These are phyloP conservation scores for Aspergillus quadrilineatus DNA, from an alignment of 2,329 filamentous ascomycete genomes.

Conservation along the genomic window DNA sequence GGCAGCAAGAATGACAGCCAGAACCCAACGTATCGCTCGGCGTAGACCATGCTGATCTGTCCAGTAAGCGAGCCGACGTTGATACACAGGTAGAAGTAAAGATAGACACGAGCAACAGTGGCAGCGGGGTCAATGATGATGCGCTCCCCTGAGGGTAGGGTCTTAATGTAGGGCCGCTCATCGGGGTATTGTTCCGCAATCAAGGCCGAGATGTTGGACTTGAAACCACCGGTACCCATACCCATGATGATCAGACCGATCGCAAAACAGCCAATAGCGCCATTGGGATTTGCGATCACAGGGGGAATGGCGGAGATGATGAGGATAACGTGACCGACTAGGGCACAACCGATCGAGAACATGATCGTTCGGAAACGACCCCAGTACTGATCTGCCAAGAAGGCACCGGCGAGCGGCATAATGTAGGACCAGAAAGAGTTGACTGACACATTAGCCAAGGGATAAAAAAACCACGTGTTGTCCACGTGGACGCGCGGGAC, in stretches of 20 bases:
- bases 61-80: slow-evolving; percentile 64
- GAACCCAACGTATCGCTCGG: slow-evolving; percentile 74
- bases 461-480: background rate
- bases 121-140: slow-evolving; percentile 69
- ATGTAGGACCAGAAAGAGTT: slow-evolving; percentile 65
- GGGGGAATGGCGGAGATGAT: slow-evolving; percentile 64
- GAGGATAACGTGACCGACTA: slow-evolving; percentile 67
- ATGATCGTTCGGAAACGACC: slow-evolving; percentile 73
- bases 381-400: slow-evolving; percentile 66
- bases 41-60: slow-evolving; percentile 67
- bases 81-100: slow-evolving; percentile 71
- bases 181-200: slow-evolving; percentile 69
- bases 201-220: slow-evolving; percentile 72
- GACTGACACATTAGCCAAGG: slow-evolving; percentile 29
- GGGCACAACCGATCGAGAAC: slow-evolving; percentile 63
- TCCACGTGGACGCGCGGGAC: background rate
- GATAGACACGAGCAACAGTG: slow-evolving; percentile 67
- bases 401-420: slow-evolving; percentile 60
- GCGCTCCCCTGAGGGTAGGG: slow-evolving; percentile 57
- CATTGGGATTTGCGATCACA: slow-evolving; percentile 59
- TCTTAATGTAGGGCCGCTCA: slow-evolving; percentile 58
- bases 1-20: slow-evolving; percentile 61
- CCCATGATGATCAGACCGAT: slow-evolving; percentile 67
- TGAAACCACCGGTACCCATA: slow-evolving; percentile 75
- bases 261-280: slow-evolving; percentile 63